Evolutionary conservation across 1,284 basidiomycete genomes (phyloP), one percentile per base, ranked within the genome.

Genomic region (Leccinum colubrinum): DNA sequence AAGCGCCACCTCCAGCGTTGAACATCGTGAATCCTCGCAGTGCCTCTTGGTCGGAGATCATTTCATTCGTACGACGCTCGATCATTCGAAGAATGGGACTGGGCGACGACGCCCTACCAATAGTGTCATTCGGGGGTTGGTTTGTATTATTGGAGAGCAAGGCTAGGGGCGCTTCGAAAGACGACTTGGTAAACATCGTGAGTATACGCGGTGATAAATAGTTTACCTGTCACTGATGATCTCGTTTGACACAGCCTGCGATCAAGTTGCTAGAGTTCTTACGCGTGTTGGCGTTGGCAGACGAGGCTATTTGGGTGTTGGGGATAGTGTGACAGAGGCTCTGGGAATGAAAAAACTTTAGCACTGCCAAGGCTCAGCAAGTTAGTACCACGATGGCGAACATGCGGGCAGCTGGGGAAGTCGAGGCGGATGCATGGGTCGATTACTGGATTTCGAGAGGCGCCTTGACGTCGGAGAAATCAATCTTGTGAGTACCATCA

Each of bases 371-470:
- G 39, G 15, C 39, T 41, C 39, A 41, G 39, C 39, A 41, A 41
- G 39, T 41, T 9, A 41, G 39, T 41, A n/a, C 39, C 37, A 56
- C 55, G 25, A 43, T 56, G 55, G 55, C 55, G 25, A 46, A 56
- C 15, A 56, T 56, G 55, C 55, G 4, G n/a, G 55, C 55, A 1
- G 12, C 30, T 25, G 55, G 39, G 25, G 39, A 56, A 20, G 55
- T 48, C n/a, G 55, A 56, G 22, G 55, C 55, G 12, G 39, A 56
- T 56, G 55, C 39, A 11, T 56, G 55, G 68, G 69, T 70, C 6
- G 55, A 20, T 22, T 56, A 46, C 39, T 56, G 55, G 55, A 56
- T 56, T 33, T 39, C 37, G 37, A 39, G 37, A 39, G 37, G 37
- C 37, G 37, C 37, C 3, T 39, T 39, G 37, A 39, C 37, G 37